Evolutionary conservation across 805 yeast genomes (phyloP), one percentile per base, ranked within the genome.

Genomic region (Cyberlindnera xylosilytica): DNA sequence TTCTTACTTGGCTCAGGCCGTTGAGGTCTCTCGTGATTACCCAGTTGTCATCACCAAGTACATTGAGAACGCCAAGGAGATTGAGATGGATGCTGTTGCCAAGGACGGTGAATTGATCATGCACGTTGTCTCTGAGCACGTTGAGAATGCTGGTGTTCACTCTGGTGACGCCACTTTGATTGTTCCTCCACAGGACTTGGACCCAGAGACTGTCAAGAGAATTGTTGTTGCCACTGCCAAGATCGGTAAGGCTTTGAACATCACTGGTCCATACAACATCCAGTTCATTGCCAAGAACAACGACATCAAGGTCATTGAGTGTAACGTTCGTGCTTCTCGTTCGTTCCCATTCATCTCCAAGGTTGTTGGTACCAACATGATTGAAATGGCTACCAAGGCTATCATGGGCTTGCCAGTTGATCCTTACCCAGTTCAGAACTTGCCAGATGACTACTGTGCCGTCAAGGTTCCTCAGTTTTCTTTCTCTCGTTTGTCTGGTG

Each of bases 301-400:
- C 50, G 81, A 79, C 48, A 76, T 90, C 61, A 93, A 93, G 77
- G 99, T 93, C 47, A 93, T 93, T 64, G 99, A 93, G 72, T 93
- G 99, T 79, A 93, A 93, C 68, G 86, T 93, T 57, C 86, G 99
- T 69, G 99, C 99, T 40, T 91, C 98, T 6, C 81, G 99, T 68
- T 91, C 98, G 12, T 93, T 93, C 91, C 99, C 99, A 65, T 93
- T 93, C 64, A 97, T 91, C 29, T 91, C 98, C 36, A 93, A 93
- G 76, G 99, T 93, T 37, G 74, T 93, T 52, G 99, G 99, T 53
- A 76, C 78, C 41, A 91, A 93, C 73, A 89, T 93, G 68, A 93
- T 93, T 63, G 96, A 91, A 41, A 88, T 88, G 57, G 97, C 98
- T 18, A 88, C 90, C 47, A 81, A 80, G 67, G 95, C 97, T 20